Evolutionary conservation across 2,329 filamentous ascomycete genomes (phyloP).

Genomic region (Pyricularia sp.): DNA sequence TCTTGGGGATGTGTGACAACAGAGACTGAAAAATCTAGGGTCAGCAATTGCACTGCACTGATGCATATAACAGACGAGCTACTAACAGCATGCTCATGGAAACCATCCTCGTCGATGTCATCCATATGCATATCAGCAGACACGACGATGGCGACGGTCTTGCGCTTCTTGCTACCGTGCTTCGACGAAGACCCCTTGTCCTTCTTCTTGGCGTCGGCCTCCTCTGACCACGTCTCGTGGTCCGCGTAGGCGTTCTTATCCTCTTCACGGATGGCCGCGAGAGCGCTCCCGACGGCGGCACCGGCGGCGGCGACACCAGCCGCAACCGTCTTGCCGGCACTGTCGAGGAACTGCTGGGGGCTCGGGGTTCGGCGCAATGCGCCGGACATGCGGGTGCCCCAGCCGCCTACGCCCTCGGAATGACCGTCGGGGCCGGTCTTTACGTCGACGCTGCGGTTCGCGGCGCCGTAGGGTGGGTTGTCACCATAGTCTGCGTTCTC

Average conservation of each 20-base stretch:
- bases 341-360: conserved; percentile 81
- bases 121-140: conserved; percentile 63
- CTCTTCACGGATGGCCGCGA: conserved; percentile 78
- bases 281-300: conserved; percentile 69
- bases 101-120: conserved; percentile 46
- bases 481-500: conserved; percentile 37
- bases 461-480: conserved; percentile 39
- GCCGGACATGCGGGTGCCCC: conserved; percentile 71
- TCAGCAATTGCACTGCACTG: neutral
- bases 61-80: neutral
- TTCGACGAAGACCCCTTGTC: conserved; percentile 16
- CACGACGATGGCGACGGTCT: conserved; percentile 80
- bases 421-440: conserved; percentile 28
- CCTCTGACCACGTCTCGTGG: conserved; percentile 86
- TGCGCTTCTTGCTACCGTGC: conserved; percentile 43
- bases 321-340: conserved; percentile 69
- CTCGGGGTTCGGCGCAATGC: conserved; percentile 75
- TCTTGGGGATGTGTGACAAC: conserved; percentile 76
- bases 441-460: conserved; percentile 24
- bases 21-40: conserved; percentile 52
- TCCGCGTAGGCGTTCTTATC: conserved; percentile 73
- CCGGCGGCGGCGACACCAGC: conserved; percentile 78
- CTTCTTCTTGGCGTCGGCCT: conserved; percentile 59
- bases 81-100: conserved; percentile 76
- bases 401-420: conserved; percentile 37